A percentile compares a stretch with the other conserved stretches of the same genome.
phyloP scores from a whole-genome alignment of 768 basidiomycete genomes.

The Leccinum arenicola region DNA sequence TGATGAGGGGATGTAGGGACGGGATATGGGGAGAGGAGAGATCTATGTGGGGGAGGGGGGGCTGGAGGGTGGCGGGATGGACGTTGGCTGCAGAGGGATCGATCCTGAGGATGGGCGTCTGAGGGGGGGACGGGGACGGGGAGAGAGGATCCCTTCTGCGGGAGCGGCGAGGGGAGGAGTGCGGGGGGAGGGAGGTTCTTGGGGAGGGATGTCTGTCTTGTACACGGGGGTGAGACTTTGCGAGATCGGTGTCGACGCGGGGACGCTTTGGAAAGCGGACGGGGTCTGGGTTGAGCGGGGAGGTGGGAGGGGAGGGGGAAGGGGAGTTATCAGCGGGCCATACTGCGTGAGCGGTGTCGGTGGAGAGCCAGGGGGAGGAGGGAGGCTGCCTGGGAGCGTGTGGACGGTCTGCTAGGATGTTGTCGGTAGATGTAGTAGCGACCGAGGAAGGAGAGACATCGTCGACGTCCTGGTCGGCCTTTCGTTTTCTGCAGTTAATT shows the following conservation, averaged over 20 bases:
- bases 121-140: slow-evolving; percentile 23
- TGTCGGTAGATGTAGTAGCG: slow-evolving; percentile 23
- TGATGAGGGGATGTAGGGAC: slow-evolving; percentile 71
- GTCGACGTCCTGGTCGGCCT: slow-evolving; percentile 52
- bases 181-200: slow-evolving; percentile 18
- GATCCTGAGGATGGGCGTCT: slow-evolving; percentile 21
- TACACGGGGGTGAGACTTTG: slow-evolving; percentile 15
- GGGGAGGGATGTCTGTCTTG: slow-evolving; percentile 14
- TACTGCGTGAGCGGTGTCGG: slow-evolving; percentile 28
- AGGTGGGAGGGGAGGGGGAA: slow-evolving; percentile 33
- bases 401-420: slow-evolving; percentile 35
- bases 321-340: slow-evolving; percentile 42
- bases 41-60: slow-evolving; percentile 37
- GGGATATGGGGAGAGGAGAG: slow-evolving; percentile 57
- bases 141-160: slow-evolving; percentile 32
- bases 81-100: slow-evolving; percentile 27
- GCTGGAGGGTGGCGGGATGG: slow-evolving; percentile 24
- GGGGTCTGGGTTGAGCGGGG: slow-evolving; percentile 39
- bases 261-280: slow-evolving; percentile 29
- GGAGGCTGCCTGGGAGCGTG: slow-evolving; percentile 43
- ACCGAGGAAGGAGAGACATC: slow-evolving; percentile 34
- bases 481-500: slow-evolving; percentile 62
- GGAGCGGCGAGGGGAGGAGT: slow-evolving; percentile 30
- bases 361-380: slow-evolving; percentile 29
- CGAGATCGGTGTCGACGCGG: slow-evolving; percentile 25